A percentile compares a stretch with the other conserved stretches of the same genome.
These are phyloP conservation scores for Hygrophoropsis aurantiaca DNA, from an alignment of 768 basidiomycete species.

Conservation along the genomic window DNA sequence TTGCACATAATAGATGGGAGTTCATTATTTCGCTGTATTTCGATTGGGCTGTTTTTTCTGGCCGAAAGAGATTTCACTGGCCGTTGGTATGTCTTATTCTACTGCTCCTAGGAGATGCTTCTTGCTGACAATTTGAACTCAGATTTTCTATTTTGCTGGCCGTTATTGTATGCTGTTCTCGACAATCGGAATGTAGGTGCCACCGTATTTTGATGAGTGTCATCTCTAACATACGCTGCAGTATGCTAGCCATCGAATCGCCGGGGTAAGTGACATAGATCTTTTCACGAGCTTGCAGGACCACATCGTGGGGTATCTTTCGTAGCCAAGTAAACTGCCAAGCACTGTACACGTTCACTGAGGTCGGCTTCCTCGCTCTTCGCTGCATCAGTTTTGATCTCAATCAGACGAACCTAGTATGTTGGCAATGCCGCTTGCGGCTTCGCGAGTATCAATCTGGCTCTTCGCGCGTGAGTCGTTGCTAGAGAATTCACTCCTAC, in stretches of 20 bases:
- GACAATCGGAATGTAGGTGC: constrained; percentile 45
- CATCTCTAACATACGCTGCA: constrained; percentile 8
- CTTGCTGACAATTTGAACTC: neutral
- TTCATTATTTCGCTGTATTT: constrained; percentile 33
- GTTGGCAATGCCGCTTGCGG: constrained; percentile 45
- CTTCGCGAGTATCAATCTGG: constrained; percentile 48
- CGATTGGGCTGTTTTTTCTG: constrained; percentile 31
- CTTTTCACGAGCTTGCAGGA: neutral
- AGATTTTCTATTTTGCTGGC: constrained; percentile 47
- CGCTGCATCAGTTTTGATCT: neutral
- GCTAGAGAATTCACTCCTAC: neutral
- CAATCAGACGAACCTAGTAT: constrained; percentile 25
- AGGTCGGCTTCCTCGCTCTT: constrained; percentile 26
- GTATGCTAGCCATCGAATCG: constrained; percentile 37
- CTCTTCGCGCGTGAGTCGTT: constrained; percentile 41
- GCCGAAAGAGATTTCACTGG: constrained; percentile 35
- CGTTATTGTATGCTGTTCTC: constrained; percentile 46
- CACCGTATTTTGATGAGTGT: neutral
- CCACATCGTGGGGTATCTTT: neutral
- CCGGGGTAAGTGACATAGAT: constrained; percentile 23
- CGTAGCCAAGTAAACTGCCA: constrained; percentile 43
- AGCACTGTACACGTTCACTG: constrained; percentile 46
- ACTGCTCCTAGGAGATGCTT: too few species aligned
- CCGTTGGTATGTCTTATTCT: constrained; percentile 24
- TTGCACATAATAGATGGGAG: constrained; percentile 32